These are phyloP conservation scores for Protomyces macrosporus DNA, from an alignment of 1,139 yeast genomes.

Conservation along the genomic window DNA sequence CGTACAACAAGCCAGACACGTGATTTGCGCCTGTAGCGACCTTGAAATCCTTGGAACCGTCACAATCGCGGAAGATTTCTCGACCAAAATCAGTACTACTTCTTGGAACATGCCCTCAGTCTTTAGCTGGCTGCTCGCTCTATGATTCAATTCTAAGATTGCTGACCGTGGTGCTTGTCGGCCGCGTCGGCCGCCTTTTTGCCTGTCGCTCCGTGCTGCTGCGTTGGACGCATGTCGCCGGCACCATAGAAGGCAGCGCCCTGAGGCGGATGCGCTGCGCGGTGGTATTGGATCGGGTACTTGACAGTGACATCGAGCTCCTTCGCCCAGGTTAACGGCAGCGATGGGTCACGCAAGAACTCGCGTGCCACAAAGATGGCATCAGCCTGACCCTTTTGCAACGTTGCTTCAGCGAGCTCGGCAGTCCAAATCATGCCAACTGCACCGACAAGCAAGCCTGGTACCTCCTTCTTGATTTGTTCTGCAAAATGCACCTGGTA, in stretches of 20 bases:
- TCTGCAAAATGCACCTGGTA: slow-evolving; percentile 44
- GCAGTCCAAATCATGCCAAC: slow-evolving; percentile 47
- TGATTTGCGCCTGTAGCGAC: too few relatives aligned
- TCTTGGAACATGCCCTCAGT: too few relatives aligned
- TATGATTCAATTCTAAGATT: neutral
- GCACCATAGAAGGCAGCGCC: slow-evolving; percentile 19
- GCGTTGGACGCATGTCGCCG: slow-evolving; percentile 2
- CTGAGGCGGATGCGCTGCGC: slow-evolving; percentile 33
- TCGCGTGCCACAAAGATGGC: slow-evolving; percentile 46
- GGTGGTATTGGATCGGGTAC: slow-evolving; percentile 43
- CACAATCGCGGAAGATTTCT: too few relatives aligned
- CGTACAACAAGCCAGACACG: too few relatives aligned
- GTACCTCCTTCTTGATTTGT: slow-evolving; percentile 46
- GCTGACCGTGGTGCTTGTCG: slow-evolving; percentile 12
- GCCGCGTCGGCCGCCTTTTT: slow-evolving; percentile 10
- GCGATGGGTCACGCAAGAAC: slow-evolving; percentile 49
- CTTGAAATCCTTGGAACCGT: too few relatives aligned
- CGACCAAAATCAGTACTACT: too few relatives aligned
- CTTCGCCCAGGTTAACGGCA: slow-evolving; percentile 50
- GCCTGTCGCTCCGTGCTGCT: slow-evolving; percentile 6
- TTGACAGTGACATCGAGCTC: slow-evolving; percentile 45
- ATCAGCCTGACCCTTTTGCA: slow-evolving; percentile 47
- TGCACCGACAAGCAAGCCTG: slow-evolving; percentile 45
- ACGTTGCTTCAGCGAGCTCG: slow-evolving; percentile 41
- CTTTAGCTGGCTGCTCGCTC: too few relatives aligned